phyloP scores from a whole-genome alignment of 768 basidiomycete species.

The Mycena rosella region DNA sequence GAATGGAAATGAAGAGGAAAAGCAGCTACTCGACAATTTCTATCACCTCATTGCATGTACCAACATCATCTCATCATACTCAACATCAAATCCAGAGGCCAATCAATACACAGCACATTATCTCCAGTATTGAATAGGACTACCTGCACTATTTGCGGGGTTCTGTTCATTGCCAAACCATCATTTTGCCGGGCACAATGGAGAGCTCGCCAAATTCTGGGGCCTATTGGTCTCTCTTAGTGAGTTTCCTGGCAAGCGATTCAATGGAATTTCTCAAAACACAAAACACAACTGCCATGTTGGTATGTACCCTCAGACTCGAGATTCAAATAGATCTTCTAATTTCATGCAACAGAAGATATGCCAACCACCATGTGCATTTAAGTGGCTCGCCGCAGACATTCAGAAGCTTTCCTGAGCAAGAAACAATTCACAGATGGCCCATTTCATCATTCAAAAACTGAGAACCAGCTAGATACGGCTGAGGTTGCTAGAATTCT shows the following conservation, averaged over 20 bases:
- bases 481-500: slow-evolving; percentile 1
- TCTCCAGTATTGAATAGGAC: neutral
- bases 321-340: too few species aligned
- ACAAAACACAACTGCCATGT: too few species aligned
- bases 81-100: slow-evolving; percentile 19
- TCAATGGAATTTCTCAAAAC: too few species aligned
- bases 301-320: too few species aligned
- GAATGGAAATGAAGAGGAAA: neutral
- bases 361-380: neutral
- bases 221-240: slow-evolving; percentile 16
- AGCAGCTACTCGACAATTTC: slow-evolving; percentile 14
- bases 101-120: slow-evolving; percentile 9
- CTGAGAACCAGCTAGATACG: too few species aligned
- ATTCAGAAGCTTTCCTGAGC: too few species aligned
- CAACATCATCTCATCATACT: slow-evolving; percentile 29
- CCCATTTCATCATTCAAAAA: too few species aligned
- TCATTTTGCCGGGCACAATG: slow-evolving; percentile 24
- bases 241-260: too few species aligned
- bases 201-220: slow-evolving; percentile 28
- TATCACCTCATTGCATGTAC: slow-evolving; percentile 26
- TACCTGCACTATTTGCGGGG: neutral
- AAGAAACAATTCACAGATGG: too few species aligned
- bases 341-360: neutral
- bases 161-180: slow-evolving; percentile 10
- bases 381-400: too few species aligned